Evolutionary conservation across 805 yeast genomes (phyloP).

Genomic region (Wickerhamiella shivajii): DNA sequence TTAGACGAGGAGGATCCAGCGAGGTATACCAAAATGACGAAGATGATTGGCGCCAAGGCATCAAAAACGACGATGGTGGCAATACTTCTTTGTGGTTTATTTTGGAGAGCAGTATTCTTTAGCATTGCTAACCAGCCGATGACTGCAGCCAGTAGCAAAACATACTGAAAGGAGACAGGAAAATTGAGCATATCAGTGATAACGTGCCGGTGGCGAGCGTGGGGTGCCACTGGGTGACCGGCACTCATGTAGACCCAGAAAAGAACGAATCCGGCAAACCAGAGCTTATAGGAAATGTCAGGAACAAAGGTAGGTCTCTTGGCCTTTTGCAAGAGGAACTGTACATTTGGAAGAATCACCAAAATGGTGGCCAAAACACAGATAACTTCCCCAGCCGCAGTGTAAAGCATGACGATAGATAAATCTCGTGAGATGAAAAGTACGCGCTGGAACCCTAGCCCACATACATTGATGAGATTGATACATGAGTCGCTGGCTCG

Average conservation of each 20-base stretch:
- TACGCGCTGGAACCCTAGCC: no score
- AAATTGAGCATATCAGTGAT: conserved; percentile 6
- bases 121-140: conserved; percentile 1
- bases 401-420: no score
- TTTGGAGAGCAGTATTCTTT: neutral
- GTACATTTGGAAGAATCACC: neutral
- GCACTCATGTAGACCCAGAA: conserved; percentile 7
- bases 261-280: conserved; percentile 4
- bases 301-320: neutral
- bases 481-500: no score
- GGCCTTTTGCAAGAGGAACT: neutral
- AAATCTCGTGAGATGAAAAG: no score
- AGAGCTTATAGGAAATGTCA: neutral
- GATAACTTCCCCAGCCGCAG: conserved; percentile 6
- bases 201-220: conserved; percentile 7
- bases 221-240: conserved; percentile 3
- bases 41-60: neutral
- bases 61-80: neutral
- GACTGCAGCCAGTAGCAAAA: neutral
- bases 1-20: no score
- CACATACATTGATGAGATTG: no score
- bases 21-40: neutral
- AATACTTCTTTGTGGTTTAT: neutral
- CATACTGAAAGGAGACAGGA: conserved; percentile 1
- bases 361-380: conserved; percentile 2